Conservation (phyloP, 768 basidiomycete species). For the Termitomyces sp. region DNA sequence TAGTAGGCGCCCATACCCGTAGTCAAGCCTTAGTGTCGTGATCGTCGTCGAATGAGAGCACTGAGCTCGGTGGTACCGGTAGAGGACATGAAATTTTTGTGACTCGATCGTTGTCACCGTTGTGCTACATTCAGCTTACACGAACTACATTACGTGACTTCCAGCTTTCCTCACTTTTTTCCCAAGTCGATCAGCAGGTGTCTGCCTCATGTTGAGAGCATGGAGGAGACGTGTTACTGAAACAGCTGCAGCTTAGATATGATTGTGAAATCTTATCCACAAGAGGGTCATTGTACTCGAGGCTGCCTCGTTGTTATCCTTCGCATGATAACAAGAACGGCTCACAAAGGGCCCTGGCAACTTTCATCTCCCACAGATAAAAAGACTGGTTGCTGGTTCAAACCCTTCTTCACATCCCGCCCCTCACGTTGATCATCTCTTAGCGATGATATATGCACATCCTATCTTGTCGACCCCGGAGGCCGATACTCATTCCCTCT, state of each 20-base stretch:
- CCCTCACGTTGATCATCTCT: neutral
- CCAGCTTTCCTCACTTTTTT: neutral
- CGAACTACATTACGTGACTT: neutral
- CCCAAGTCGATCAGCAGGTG: neutral
- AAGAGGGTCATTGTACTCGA: slow-evolving; percentile 8
- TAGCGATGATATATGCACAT: slow-evolving; percentile 10
- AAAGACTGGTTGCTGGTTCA: neutral
- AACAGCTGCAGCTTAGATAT: slow-evolving; percentile 5
- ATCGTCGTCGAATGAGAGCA: slow-evolving; percentile 3
- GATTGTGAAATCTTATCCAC: slow-evolving; percentile 3
- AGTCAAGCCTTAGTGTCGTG: neutral
- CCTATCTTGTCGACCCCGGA: slow-evolving; percentile 12
- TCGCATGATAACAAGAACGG: slow-evolving; percentile 8
- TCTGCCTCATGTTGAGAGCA: slow-evolving; percentile 18
- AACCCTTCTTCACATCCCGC: neutral
- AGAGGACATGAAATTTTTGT: slow-evolving; percentile 16
- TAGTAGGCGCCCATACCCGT: slow-evolving; percentile 75
- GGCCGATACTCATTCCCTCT: slow-evolving; percentile 4
- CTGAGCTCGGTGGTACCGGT: neutral
- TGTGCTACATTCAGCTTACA: neutral
- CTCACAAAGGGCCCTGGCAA: slow-evolving; percentile 4
- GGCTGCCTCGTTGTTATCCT: slow-evolving; percentile 14
- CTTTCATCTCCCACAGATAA: neutral
- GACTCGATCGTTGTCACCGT: slow-evolving; percentile 5
- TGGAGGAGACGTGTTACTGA: slow-evolving; percentile 9